phyloP scores from a whole-genome alignment of 176 grass and related monocot species.

The Microstegium vimineum region DNA sequence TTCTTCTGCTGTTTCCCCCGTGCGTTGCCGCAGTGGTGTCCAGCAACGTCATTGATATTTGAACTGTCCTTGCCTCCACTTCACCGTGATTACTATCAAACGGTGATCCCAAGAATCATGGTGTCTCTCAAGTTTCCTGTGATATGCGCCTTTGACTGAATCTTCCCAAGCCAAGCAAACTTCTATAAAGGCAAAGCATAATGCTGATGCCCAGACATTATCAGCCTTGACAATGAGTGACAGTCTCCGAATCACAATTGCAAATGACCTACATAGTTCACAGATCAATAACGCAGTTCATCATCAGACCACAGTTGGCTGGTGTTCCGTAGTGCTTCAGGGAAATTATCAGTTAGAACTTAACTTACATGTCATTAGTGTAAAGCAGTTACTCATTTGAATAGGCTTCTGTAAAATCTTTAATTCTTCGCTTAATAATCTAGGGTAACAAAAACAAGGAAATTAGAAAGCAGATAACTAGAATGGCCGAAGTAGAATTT shows the following conservation, averaged over 20 bases:
- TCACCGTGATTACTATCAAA: background rate
- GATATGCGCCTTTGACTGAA: conserved; percentile 22
- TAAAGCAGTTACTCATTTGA: conserved; percentile 41
- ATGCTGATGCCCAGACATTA: background rate
- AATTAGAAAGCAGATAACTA: conserved; percentile 27
- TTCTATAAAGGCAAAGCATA: conserved; percentile 27
- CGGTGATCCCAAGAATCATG: background rate
- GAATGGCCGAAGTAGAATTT: background rate
- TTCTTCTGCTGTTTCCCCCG: background rate
- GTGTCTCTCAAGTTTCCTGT: background rate
- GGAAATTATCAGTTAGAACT: conserved; percentile 15
- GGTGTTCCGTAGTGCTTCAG: background rate
- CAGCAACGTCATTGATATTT: background rate
- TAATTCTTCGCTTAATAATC: conserved; percentile 74
- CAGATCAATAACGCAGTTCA: conserved; percentile 2
- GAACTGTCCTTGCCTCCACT: background rate
- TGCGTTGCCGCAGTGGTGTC: background rate
- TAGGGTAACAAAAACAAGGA: conserved; percentile 21
- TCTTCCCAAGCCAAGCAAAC: conserved; percentile 1
- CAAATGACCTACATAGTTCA: conserved; percentile 20
- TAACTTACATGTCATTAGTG: conserved; percentile 30
- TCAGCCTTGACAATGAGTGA: conserved; percentile 10
- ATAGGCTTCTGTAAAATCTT: conserved; percentile 48
- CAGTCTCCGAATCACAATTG: conserved; percentile 8
- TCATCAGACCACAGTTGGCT: background rate